Evolutionary conservation across 2,329 filamentous ascomycete species (phyloP), one percentile per base, ranked within the genome.

Genomic region (Fusarium sulawesiense): DNA sequence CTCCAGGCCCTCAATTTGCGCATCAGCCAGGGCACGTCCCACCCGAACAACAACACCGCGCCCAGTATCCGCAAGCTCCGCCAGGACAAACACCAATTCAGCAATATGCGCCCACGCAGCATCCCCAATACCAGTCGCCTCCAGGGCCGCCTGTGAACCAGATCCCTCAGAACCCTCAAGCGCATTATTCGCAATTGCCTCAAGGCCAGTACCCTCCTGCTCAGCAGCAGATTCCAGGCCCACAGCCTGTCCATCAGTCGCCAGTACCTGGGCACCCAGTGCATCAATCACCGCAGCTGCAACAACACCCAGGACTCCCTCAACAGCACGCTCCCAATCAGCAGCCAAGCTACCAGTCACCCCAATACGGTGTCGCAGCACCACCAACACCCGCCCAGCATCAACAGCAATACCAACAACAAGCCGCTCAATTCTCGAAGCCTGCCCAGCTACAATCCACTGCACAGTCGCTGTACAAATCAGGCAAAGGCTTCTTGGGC

Each of bases 341-440:
- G 12, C 61, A 68, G 11, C 27, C 27, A 29, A 29, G 2, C 27
- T 29, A 29, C 27, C 27, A 29, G 27, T 29, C 27, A 10, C 14
- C 66, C 1, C 25, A 54, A 0, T 64, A 73, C 5, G 71, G 60
- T 27, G 59, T 72, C 11, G 50, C 57, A 25, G 34, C 56, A 12
- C 44, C 41, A 18, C 66, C 65, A 5, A 56, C 47, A 9, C 47
- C 64, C 25, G 18, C 62, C 2, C 64, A 55, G 27, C 64, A 66
- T 11, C 64, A 40, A 16, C 48, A 60, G 4, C 49, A 30, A 14
- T 64, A 64, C 37, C 60, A 64, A 16, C 66, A 49, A 23, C 69
- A 66, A 29, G 20, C 49, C 5, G 58, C 67, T 10, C 60, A 68
- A 18, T 72, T 72, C 30, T 48, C 66, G 51, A 9, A 50, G 49